Base-by-base conservation (phyloP, 2,329 filamentous ascomycete species). In the Basipetospora sp. region DNA sequence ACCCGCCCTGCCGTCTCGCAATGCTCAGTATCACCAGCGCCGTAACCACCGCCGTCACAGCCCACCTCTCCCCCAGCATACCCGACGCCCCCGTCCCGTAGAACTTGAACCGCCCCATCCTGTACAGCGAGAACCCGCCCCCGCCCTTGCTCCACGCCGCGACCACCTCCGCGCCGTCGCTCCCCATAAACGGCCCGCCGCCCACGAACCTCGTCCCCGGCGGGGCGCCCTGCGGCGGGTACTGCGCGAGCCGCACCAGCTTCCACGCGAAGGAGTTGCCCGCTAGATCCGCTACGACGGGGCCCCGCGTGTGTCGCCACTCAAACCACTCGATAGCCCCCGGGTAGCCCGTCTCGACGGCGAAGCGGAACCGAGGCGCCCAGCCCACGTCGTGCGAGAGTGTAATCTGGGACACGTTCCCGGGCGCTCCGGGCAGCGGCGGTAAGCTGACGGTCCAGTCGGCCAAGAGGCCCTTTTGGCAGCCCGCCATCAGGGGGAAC, bases 121-220 rank as follows among this genome's bases (percentile, higher is more conserved):
- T 50, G 10, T 25, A 25, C 22, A 25, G 6, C 22, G 41, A 40
- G 3, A 44, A 29, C 33, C 36, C 48, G 26, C 54, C 48, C 11
- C 22, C 22, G n/a, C 18, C 16, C n/a, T 16, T 15, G 8, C 19
- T 22, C 49, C 53, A 63, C 4, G 55, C 54, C 1, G 62, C 63
- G 10, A 66, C 62, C 13, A 65, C 52, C 49, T 67, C 63, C 28
- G 50, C 50, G 3, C 57, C 55, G 29, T 58, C 59, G 13, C 53
- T 50, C 13, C 52, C 45, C 5, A 46, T 38, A 25, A 50, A 46
- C 16, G 45, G 41, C 2, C 44, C 47, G 11, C 43, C 41, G 11
- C 43, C 41, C 34, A 39, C 41, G 18, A 36, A 36, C 15, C 31
- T 42, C 9, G 40, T 47, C 2, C 42, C 45, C 2, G 40, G 40